Percentiles rank a stretch among this genome's conserved stretches.
phyloP scores from a whole-genome alignment of 352 stramenopile species.

The Pythium guiyangense region DNA sequence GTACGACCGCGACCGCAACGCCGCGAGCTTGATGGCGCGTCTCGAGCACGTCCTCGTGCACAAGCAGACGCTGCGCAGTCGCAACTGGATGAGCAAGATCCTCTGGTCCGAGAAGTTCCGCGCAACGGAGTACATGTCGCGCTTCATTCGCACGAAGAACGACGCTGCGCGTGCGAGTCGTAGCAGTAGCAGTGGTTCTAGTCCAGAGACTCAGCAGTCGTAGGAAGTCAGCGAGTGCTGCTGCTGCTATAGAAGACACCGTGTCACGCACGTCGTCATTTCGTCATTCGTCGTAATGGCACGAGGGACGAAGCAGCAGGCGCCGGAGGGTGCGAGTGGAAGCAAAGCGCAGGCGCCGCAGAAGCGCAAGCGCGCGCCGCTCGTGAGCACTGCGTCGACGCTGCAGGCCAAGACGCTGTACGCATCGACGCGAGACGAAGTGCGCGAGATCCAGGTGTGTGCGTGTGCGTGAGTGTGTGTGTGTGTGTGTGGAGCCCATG shows the following conservation, averaged over 20 bases:
- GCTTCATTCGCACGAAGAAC: conserved; percentile 78
- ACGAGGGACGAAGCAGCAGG: not conserved
- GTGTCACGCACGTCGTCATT: too few species aligned
- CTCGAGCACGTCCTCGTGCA: conserved; percentile 36
- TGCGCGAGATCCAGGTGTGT: conserved; percentile 41
- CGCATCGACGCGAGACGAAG: conserved; percentile 37
- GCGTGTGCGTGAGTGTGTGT: too few species aligned
- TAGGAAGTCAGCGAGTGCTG: too few species aligned
- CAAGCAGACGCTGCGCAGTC: conserved; percentile 17
- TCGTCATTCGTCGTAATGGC: too few species aligned
- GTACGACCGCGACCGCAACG: conserved; percentile 51
- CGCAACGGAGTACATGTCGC: conserved; percentile 82
- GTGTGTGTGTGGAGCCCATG: too few species aligned
- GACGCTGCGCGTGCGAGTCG: conserved; percentile 7
- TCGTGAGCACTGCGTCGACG: conserved; percentile 30
- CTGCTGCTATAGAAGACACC: too few species aligned
- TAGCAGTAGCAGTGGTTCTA: not conserved
- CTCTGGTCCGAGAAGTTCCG: conserved; percentile 82
- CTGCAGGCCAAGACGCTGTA: conserved; percentile 35
- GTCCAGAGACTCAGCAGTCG: too few species aligned
- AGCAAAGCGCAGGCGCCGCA: conserved; percentile 5
- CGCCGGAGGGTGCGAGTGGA: not conserved
- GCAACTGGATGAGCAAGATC: conserved; percentile 78
- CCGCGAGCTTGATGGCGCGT: conserved; percentile 38
- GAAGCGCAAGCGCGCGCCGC: conserved; percentile 25